phyloP scores from a whole-genome alignment of 345 rosid genomes.

The Aquilaria malaccensis region DNA sequence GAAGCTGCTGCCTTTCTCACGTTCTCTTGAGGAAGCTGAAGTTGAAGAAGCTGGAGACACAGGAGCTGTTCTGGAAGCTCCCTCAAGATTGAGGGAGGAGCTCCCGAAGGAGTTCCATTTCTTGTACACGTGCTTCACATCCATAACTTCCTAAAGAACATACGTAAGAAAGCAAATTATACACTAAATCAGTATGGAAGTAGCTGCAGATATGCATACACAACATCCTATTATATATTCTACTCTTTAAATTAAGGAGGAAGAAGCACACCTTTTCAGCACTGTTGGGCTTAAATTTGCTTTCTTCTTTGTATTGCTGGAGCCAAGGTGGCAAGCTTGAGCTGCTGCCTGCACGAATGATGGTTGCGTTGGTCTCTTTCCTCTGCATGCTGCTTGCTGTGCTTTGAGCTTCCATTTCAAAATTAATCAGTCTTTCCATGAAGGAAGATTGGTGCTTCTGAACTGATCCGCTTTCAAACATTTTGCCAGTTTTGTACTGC shows the following conservation, averaged over 20 bases:
- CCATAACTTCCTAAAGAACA: slow-evolving; percentile 19
- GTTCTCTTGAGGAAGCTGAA: slow-evolving; percentile 30
- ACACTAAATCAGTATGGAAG: neutral
- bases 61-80: slow-evolving; percentile 26
- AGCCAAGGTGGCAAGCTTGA: slow-evolving; percentile 65
- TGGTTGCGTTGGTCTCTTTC: slow-evolving; percentile 14
- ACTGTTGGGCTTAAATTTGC: slow-evolving; percentile 14
- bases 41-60: slow-evolving; percentile 35
- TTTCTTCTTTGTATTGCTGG: slow-evolving; percentile 46
- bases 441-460: slow-evolving; percentile 24
- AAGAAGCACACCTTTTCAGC: slow-evolving; percentile 25
- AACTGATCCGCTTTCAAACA: slow-evolving; percentile 16
- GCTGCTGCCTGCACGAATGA: slow-evolving; percentile 10
- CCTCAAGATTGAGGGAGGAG: slow-evolving; percentile 19
- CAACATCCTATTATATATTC: no score
- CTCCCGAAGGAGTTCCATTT: slow-evolving; percentile 33
- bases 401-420: slow-evolving; percentile 27
- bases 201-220: no score
- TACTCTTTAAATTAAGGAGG: no score
- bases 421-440: slow-evolving; percentile 24
- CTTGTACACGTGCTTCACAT: slow-evolving; percentile 29
- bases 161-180: no score
- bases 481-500: slow-evolving; percentile 15
- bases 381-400: slow-evolving; percentile 10
- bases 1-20: slow-evolving; percentile 12